phyloP scores from a whole-genome alignment of 306 rosid genomes.

The Rosa chinensis region DNA sequence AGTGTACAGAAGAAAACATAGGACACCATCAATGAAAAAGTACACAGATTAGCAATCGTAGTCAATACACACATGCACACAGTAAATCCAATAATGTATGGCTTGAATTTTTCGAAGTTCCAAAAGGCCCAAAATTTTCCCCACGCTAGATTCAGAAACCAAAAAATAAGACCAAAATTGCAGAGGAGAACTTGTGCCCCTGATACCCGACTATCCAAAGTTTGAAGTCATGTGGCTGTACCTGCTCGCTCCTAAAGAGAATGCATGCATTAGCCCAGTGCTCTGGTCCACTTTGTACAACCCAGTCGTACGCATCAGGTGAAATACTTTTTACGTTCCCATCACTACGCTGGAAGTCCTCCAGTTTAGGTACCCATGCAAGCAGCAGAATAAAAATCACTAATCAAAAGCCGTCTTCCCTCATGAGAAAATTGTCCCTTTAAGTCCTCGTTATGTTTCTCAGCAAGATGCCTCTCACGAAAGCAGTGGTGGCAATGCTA shows the following conservation, averaged over 20 bases:
- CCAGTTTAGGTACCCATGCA: constrained; percentile 56
- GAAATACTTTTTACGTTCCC: constrained; percentile 85
- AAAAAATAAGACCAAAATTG: too few species aligned
- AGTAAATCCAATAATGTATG: too few species aligned
- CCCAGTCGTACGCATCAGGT: constrained; percentile 90
- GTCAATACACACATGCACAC: too few species aligned
- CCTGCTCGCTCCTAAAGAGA: constrained; percentile 65
- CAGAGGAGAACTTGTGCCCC: constrained; percentile 49
- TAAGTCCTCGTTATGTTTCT: constrained; percentile 83
- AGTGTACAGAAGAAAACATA: too few species aligned
- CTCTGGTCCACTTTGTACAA: constrained; percentile 73
- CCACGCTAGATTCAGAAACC: too few species aligned
- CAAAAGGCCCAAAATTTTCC: too few species aligned
- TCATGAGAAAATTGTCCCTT: constrained; percentile 95
- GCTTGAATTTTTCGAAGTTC: too few species aligned
- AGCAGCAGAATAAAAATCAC: constrained; percentile 87
- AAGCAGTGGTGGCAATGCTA: constrained; percentile 53
- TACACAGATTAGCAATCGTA: too few species aligned
- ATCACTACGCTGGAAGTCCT: constrained; percentile 60
- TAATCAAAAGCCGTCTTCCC: constrained; percentile 89
- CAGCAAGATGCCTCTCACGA: constrained; percentile 87
- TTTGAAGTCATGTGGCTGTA: constrained; percentile 72
- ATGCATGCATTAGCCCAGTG: constrained; percentile 95
- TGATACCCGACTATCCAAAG: constrained; percentile 83
- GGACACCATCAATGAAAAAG: too few species aligned